A percentile compares a stretch with the other conserved stretches of the same genome.
These are phyloP conservation scores for Globisporangium barbulae DNA, from an alignment of 352 stramenopile genomes.

Conservation along the genomic window DNA sequence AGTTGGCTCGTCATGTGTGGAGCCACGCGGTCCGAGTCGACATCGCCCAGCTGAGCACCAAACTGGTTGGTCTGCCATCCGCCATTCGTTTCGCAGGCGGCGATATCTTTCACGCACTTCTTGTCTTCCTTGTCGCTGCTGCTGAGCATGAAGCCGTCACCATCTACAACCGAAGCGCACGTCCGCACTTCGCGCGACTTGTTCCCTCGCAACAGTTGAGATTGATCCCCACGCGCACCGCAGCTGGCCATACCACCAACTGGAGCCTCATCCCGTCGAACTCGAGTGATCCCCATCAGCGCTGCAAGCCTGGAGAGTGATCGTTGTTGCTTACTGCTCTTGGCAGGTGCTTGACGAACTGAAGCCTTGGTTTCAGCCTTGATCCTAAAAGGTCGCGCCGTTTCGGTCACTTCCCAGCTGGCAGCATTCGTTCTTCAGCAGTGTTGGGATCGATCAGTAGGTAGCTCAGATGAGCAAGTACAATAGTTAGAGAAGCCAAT, in stretches of 20 bases:
- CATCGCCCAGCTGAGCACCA: constrained; percentile 11
- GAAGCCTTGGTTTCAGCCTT: neutral
- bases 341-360: neutral
- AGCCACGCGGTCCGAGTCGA: constrained; percentile 31
- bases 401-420: constrained; percentile 5
- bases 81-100: neutral
- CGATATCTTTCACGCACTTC: neutral
- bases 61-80: constrained; percentile 17
- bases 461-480: neutral
- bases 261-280: neutral
- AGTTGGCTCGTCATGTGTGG: constrained; percentile 51
- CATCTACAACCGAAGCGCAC: neutral
- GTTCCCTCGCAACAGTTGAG: neutral
- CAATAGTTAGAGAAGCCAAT: neutral
- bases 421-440: neutral
- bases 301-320: neutral
- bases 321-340: neutral
- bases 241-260: too few species aligned
- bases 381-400: constrained; percentile 9
- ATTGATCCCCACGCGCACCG: neutral
- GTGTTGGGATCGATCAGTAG: neutral
- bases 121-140: constrained; percentile 1
- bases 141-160: neutral
- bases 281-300: constrained; percentile 17
- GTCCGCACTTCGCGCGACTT: neutral